phyloP scores from a whole-genome alignment of 306 rosid species.

The Malus sieversii region DNA sequence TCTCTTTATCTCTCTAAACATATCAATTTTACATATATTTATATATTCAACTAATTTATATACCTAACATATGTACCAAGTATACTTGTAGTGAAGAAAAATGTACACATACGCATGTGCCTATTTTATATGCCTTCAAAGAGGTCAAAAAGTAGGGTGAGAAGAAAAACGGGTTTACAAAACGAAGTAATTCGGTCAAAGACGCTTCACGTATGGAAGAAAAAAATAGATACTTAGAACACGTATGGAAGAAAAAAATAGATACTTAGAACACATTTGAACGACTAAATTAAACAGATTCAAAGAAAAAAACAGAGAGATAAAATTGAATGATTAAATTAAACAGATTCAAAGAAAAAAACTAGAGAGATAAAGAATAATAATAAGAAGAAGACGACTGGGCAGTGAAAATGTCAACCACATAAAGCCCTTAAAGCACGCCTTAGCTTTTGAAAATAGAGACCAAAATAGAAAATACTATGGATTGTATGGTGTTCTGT shows the following conservation, averaged over 20 bases:
- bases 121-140: neutral
- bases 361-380: neutral
- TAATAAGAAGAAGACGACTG: constrained; percentile 21
- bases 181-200: constrained; percentile 53
- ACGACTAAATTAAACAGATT: neutral
- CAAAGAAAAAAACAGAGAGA: neutral
- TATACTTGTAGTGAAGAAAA: constrained; percentile 34
- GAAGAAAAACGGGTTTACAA: constrained; percentile 22
- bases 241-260: constrained; percentile 17
- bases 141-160: constrained; percentile 47
- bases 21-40: neutral
- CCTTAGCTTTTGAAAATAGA: constrained; percentile 44
- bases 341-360: neutral
- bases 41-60: neutral
- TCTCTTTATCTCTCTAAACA: neutral
- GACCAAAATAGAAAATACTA: constrained; percentile 23
- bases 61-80: constrained; percentile 36
- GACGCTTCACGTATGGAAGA: constrained; percentile 46
- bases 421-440: constrained; percentile 46
- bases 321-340: constrained; percentile 14
- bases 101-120: constrained; percentile 35
- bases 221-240: constrained; percentile 11
- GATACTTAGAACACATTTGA: neutral
- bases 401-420: constrained; percentile 51
- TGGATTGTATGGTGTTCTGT: constrained; percentile 5